A percentile compares a stretch with the other conserved stretches of the same genome.
Conservation (phyloP, 225 moss, liverwort and hornwort species). For the Thuidium tamariscinum region DNA sequence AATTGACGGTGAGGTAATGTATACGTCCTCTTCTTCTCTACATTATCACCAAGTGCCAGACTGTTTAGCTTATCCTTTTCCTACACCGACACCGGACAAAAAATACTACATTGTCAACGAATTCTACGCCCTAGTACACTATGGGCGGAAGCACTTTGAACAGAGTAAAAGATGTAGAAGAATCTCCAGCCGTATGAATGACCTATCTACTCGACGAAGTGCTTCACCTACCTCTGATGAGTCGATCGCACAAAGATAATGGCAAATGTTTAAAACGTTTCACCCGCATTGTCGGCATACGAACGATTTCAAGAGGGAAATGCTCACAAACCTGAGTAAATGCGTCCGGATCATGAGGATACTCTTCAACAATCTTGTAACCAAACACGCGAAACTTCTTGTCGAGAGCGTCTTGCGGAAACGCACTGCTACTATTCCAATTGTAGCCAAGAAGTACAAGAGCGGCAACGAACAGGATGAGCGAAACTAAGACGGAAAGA, state of each 20-base stretch:
- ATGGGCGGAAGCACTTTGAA: background rate
- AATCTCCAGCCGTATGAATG: background rate
- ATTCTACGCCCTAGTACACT: background rate
- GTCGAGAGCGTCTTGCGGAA: background rate
- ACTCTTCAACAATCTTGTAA: constrained; percentile 62
- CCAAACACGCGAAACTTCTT: constrained; percentile 45
- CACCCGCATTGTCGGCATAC: background rate
- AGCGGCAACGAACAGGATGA: constrained; percentile 11
- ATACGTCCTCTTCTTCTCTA: background rate
- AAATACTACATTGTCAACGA: background rate
- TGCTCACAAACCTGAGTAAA: constrained; percentile 73
- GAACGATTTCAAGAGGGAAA: background rate
- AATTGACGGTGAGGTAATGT: background rate
- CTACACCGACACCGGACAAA: background rate
- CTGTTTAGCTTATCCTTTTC: background rate
- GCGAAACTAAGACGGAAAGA: background rate
- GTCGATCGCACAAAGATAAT: background rate
- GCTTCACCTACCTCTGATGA: background rate
- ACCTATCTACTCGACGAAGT: background rate
- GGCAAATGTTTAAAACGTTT: background rate
- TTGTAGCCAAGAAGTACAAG: constrained; percentile 7
- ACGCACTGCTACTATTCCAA: background rate
- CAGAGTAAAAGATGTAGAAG: background rate
- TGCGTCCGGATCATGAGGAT: constrained; percentile 65
- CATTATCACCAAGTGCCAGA: background rate